Percentiles rank a stretch among this genome's conserved stretches.
These are phyloP conservation scores for Mytilinidion resinicola DNA, from an alignment of 495 filamentous ascomycete genomes.

Conservation along the genomic window DNA sequence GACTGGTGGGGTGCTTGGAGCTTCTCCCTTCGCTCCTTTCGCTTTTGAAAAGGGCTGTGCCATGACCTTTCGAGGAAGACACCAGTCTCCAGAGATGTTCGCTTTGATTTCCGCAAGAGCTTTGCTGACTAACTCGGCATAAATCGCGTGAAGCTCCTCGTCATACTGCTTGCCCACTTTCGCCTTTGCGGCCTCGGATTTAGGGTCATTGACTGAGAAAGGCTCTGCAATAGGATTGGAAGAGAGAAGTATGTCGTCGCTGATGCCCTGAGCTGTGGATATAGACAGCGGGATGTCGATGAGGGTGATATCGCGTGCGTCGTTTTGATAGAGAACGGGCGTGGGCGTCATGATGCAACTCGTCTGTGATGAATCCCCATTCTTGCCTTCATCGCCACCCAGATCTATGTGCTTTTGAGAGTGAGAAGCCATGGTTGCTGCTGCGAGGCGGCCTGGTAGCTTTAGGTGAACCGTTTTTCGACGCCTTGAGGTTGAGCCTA, in stretches of 20 bases:
- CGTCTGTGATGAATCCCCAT: not conserved
- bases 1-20: slow-evolving; percentile 3
- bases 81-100: slow-evolving; percentile 37
- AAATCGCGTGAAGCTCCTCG: slow-evolving; percentile 22
- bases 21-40: slow-evolving; percentile 21
- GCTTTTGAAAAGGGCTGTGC: not conserved
- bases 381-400: no score
- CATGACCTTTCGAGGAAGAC: slow-evolving; percentile 31
- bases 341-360: not conserved
- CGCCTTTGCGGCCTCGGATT: slow-evolving; percentile 27
- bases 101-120: slow-evolving; percentile 32
- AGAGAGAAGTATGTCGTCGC: slow-evolving; percentile 25
- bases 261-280: slow-evolving; percentile 30
- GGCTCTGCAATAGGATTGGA: slow-evolving; percentile 25
- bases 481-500: no score
- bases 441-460: no score
- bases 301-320: slow-evolving; percentile 42
- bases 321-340: slow-evolving; percentile 45
- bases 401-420: no score
- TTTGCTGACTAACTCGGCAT: slow-evolving; percentile 19
- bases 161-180: slow-evolving; percentile 11
- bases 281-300: slow-evolving; percentile 64
- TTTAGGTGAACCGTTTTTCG: no score
- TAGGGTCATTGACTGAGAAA: slow-evolving; percentile 29
- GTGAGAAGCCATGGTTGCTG: no score